Base-by-base conservation (phyloP, 257 asterid species). In the Rehmannia glutinosa region DNA sequence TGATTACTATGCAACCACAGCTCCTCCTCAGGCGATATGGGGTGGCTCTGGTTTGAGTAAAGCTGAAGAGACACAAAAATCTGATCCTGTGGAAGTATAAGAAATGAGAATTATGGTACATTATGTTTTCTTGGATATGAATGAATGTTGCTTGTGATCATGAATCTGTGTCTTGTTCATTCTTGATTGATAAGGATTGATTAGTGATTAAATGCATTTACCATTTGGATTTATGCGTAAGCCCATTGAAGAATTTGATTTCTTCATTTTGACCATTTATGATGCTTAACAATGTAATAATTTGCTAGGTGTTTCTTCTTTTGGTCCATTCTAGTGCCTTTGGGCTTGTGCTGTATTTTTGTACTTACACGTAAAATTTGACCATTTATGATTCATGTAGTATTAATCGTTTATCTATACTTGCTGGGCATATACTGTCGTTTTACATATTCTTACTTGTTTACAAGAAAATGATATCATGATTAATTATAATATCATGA, bases 1-100 rank as follows among this genome's bases (percentile, higher is more conserved):
- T 25, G 90, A 83, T 57, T 88, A 88, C 77, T 88, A 85, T 61
- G 92, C 96, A n/a, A 88, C 90, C 49, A 82, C 86, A 39, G 93
- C 90, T 57, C 96, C 93, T 59, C 96, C 91, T 25, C 81, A 72
- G 77, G 83, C 88, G 2, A 56, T 83, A 50, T 86, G 87, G 87
- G 81, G 70, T 16, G 78, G 75, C 27, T 72, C 80, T 8, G 83
- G 83, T 58, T 61, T 57, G 15, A 67, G 62, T 39, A 58, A 68
- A 64, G 62, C 62, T 0, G 81, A 69, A 41, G 79, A 80, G 70
- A 43, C 71, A 0, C 54, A 68, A 17, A 82, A 88, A 65, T 33
- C 73, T 4, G 83, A 79, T 33, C 78, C 58, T 17, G 76, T 83
- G 73, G 96, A 88, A 93, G 96, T 88, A 81, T 24, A 61, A 51